Percentiles rank a stretch among this genome's conserved stretches.
Conservation (phyloP, 1,284 basidiomycete genomes). For the Ceratobasidium sp. region DNA sequence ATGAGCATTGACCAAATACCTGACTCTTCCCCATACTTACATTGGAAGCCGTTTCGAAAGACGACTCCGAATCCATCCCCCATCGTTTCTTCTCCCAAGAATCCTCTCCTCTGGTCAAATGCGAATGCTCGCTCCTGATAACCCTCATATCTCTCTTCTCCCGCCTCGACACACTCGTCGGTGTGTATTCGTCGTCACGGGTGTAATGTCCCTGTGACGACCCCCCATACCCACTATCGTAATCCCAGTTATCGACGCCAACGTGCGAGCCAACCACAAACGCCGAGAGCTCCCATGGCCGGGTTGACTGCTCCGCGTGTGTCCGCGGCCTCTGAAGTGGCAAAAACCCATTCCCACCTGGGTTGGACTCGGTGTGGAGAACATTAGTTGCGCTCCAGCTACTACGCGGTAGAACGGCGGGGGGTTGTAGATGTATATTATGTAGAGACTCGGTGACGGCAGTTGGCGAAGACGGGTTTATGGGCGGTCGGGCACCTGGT, state of each 20-base stretch:
- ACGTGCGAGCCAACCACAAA: slow-evolving; percentile 29
- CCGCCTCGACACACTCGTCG: neutral
- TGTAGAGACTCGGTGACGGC: slow-evolving; percentile 26
- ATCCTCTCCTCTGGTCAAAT: neutral
- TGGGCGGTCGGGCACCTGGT: slow-evolving; percentile 26
- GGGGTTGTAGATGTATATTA: neutral
- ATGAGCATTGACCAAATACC: neutral
- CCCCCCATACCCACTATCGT: slow-evolving; percentile 41
- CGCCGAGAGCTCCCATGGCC: slow-evolving; percentile 39
- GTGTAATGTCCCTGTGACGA: slow-evolving; percentile 33
- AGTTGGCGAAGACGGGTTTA: slow-evolving; percentile 27
- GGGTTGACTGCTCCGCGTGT: neutral
- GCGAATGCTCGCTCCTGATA: slow-evolving; percentile 31
- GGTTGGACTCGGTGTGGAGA: slow-evolving; percentile 2
- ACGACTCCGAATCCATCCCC: slow-evolving; percentile 31
- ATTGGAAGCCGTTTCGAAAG: slow-evolving; percentile 35
- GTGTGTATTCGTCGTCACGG: slow-evolving; percentile 3
- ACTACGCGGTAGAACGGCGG: neutral
- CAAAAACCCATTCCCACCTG: neutral
- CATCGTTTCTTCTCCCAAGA: slow-evolving; percentile 28
- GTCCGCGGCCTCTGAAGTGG: slow-evolving; percentile 19
- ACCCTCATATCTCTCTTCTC: slow-evolving; percentile 6
- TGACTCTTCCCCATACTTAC: neutral
- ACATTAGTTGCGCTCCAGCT: slow-evolving; percentile 1
- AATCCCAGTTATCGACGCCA: slow-evolving; percentile 16